These are phyloP conservation scores for Phytophthora syringae DNA, from an alignment of 352 stramenopile genomes.

Conservation along the genomic window DNA sequence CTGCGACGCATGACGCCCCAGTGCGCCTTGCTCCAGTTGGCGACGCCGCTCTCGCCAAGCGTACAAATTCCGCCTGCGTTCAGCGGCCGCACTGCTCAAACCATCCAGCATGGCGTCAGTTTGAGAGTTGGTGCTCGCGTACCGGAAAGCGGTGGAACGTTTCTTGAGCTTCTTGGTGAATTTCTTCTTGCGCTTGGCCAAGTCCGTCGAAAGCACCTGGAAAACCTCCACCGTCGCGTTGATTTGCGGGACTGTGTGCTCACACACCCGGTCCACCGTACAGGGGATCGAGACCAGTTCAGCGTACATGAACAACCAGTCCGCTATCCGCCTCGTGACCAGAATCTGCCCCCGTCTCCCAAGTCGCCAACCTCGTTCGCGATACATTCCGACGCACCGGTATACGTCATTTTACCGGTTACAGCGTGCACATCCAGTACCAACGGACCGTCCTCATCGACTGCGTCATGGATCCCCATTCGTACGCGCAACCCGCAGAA, in stretches of 20 bases:
- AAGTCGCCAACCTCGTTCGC: conserved; percentile 57
- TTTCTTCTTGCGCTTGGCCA: conserved; percentile 42
- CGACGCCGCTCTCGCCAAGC: conserved; percentile 36
- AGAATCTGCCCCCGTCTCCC: conserved; percentile 56
- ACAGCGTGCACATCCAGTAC: conserved; percentile 48
- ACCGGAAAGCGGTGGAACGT: neutral
- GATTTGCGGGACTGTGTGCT: conserved; percentile 47
- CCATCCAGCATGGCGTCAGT: conserved; percentile 17
- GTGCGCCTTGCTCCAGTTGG: conserved; percentile 29
- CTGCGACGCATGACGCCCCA: conserved; percentile 30
- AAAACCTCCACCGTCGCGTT: conserved; percentile 44
- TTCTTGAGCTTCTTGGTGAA: conserved; percentile 36
- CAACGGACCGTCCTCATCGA: conserved; percentile 35
- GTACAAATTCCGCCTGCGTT: conserved; percentile 38
- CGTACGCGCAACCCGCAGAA: conserved; percentile 55
- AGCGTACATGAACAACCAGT: conserved; percentile 47
- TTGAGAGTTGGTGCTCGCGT: conserved; percentile 1
- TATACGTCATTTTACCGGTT: conserved; percentile 60
- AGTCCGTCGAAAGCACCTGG: conserved; percentile 35
- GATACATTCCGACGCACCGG: conserved; percentile 49
- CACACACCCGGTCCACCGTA: conserved; percentile 35
- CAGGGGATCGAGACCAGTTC: conserved; percentile 43
- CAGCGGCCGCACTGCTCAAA: conserved; percentile 28
- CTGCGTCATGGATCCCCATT: conserved; percentile 64
- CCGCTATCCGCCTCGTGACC: conserved; percentile 46